Conservation (phyloP, 176 grass and related monocot species). For the Ensete glaucum region DNA sequence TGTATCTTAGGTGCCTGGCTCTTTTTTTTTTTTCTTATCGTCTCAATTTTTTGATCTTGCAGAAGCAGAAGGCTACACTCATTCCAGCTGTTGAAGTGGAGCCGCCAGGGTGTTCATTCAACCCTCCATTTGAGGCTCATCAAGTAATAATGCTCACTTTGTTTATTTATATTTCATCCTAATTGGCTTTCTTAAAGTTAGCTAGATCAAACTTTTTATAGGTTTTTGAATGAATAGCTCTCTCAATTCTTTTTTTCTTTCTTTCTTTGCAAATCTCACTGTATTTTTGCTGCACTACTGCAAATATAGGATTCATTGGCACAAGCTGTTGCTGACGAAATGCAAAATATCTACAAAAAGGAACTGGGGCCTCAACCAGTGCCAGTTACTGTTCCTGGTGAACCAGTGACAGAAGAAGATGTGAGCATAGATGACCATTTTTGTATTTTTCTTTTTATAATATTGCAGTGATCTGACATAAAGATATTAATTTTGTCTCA, state of each 20-base stretch:
- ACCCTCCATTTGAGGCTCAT: slow-evolving; percentile 78
- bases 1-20: not conserved
- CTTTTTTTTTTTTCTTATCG: not conserved
- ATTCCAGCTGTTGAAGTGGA: slow-evolving; percentile 92
- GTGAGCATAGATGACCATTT: slow-evolving; percentile 29
- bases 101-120: slow-evolving; percentile 77
- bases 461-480: not conserved
- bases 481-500: not conserved
- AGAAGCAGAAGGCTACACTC: slow-evolving; percentile 35
- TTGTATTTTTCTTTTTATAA: not conserved
- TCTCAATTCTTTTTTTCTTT: not conserved
- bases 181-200: not conserved
- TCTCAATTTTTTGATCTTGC: slow-evolving; percentile 12
- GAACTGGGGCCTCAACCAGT: slow-evolving; percentile 75
- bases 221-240: not conserved
- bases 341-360: slow-evolving; percentile 61
- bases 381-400: slow-evolving; percentile 69
- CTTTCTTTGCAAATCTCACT: not conserved
- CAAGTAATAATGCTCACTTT: slow-evolving; percentile 28
- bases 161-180: not conserved
- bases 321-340: slow-evolving; percentile 76
- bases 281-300: slow-evolving; percentile 16
- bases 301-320: slow-evolving; percentile 68
- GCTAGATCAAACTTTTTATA: not conserved
- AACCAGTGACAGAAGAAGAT: slow-evolving; percentile 84